Conservation (phyloP, 1,284 basidiomycete genomes). For the Rhodotorula glutinis region DNA sequence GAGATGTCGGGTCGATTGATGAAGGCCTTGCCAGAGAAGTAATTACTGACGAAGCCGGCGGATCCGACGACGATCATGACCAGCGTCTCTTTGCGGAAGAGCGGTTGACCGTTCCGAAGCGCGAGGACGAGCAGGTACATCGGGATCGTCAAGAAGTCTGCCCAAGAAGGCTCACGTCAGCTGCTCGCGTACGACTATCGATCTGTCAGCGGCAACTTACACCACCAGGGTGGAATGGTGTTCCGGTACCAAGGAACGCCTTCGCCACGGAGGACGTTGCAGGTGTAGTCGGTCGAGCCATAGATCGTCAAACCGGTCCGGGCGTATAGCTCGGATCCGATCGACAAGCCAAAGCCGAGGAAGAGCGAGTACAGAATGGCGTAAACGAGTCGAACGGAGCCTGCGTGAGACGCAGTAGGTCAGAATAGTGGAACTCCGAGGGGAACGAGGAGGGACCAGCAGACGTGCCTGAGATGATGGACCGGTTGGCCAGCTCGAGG, state of each 20-base stretch:
- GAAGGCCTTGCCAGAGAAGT: slow-evolving; percentile 67
- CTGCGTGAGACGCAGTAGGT: slow-evolving; percentile 57
- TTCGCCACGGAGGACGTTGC: slow-evolving; percentile 22
- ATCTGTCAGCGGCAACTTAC: too few relatives aligned
- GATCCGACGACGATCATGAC: slow-evolving; percentile 67
- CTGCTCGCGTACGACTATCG: too few relatives aligned
- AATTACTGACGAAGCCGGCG: slow-evolving; percentile 61
- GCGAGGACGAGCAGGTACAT: slow-evolving; percentile 71
- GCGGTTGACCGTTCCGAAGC: slow-evolving; percentile 71
- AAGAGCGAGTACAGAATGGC: slow-evolving; percentile 54
- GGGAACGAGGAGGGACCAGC: too few relatives aligned
- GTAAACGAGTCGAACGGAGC: slow-evolving; percentile 78
- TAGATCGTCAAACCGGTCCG: slow-evolving; percentile 32
- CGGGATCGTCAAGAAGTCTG: slow-evolving; percentile 76
- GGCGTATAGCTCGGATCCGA: slow-evolving; percentile 63
- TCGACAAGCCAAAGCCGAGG: slow-evolving; percentile 77
- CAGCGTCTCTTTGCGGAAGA: slow-evolving; percentile 65
- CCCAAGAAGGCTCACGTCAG: background rate
- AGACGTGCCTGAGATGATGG: slow-evolving; percentile 77
- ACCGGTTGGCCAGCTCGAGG: slow-evolving; percentile 62
- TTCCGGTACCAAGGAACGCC: slow-evolving; percentile 47
- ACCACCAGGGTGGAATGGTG: slow-evolving; percentile 51
- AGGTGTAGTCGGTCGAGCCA: slow-evolving; percentile 31
- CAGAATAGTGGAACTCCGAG: too few relatives aligned
- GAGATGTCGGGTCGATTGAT: slow-evolving; percentile 57